These are phyloP conservation scores for rapeseed (Brassica napus) DNA, from an alignment of 345 rosid species.

Conservation along the genomic window DNA sequence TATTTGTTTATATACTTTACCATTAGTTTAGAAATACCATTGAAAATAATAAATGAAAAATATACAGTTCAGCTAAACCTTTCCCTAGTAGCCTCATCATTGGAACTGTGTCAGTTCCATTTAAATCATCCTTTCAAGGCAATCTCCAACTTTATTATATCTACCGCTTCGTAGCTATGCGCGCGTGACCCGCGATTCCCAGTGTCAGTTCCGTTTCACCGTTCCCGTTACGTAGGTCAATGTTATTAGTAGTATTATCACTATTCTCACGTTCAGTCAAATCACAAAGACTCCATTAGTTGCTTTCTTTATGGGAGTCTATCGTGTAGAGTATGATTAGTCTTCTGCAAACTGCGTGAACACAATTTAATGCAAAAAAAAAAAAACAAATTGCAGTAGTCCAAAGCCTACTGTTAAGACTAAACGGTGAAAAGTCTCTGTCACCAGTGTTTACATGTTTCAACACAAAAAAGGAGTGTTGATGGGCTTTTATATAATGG, in stretches of 20 bases:
- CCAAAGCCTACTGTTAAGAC: too few relatives aligned
- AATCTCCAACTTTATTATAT: conserved; percentile 22
- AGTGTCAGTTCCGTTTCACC: not conserved
- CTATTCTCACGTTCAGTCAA: conserved; percentile 12
- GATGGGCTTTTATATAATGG: not conserved
- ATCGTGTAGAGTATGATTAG: conserved; percentile 28
- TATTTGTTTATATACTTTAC: not conserved
- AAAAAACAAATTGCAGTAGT: not conserved
- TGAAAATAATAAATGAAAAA: not conserved
- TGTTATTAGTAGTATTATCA: not conserved
- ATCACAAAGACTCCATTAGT: not conserved
- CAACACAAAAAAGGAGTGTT: not conserved
- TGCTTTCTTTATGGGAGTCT: not conserved
- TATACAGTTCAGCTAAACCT: not conserved
- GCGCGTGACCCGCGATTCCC: conserved; percentile 26
- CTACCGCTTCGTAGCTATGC: not conserved
- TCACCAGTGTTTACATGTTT: too few relatives aligned
- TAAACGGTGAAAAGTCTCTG: not conserved
- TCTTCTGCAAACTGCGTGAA: conserved; percentile 20
- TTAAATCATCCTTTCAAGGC: conserved; percentile 28
- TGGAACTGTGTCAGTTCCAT: conserved; percentile 32
- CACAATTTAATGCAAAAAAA: not conserved
- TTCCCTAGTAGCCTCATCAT: conserved; percentile 33
- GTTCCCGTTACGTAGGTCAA: conserved; percentile 19
- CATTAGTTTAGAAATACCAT: not conserved